Evolutionary conservation across 164 flowering plant genomes (phyloP), one percentile per base, ranked within the genome.

Genomic region (Berberis vulgaris): DNA sequence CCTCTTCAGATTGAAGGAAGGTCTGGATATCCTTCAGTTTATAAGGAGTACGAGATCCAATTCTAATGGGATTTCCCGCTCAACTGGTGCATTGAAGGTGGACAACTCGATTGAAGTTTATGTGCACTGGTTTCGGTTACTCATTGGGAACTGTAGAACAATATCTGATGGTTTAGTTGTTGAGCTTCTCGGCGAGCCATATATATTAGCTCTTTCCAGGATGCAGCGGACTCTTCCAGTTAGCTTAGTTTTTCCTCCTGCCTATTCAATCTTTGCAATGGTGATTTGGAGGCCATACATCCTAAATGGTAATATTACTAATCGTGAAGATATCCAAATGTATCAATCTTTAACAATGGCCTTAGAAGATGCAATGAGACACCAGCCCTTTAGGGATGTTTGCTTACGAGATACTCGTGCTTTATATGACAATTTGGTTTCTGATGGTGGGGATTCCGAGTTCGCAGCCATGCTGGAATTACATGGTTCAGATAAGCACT

Each of bases 51-150:
- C 77, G n/a, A 85, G 78, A 72, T 78, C 87, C 57, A 82, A 66
- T 70, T 79, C 92, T 10, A 95, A 95, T 81, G 99, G 98, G 50
- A 84, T 74, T 73, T 81, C 87, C 57, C 88, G 97, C 56, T 77
- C 92, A 4, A 6, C 70, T 61, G 87, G 87, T 66, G 69, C 70
- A 43, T 71, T 71, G 40, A 95, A 85, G 77, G 71, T 73, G 63
- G 99, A 95, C 61, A 84, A 56, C 66, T 69, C 78, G 12, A 65
- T 84, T 66, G 99, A 92, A 82, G 80, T 84, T 45, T 81, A 72
- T 74, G 71, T 84, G 52, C 97, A 89, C 71, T 91, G 96, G 99
- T 95, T 92, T 75, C 81, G 98, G 80, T 80, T 95, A 68, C 95
- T 95, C 72, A 74, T 89, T 65, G 99, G 99, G 44, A 92, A 92